Conservation (phyloP, 2,329 filamentous ascomycete genomes). For the Diaporthe citriasiana region DNA sequence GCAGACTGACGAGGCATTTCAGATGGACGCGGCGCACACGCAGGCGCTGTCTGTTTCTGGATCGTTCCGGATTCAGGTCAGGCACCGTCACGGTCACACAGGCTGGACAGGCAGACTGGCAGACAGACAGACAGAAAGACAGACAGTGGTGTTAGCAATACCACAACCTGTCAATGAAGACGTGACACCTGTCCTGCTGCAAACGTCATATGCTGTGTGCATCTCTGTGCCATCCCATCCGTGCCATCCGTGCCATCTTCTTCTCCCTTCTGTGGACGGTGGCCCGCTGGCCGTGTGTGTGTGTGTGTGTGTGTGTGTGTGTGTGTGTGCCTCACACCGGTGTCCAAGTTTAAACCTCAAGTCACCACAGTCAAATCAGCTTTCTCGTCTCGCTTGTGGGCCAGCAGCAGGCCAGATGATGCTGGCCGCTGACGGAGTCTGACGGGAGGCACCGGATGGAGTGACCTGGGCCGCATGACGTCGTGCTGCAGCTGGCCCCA, state of each 20-base stretch:
- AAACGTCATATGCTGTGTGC: constrained; percentile 41
- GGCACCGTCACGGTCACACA: constrained; percentile 19
- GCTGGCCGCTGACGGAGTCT: constrained; percentile 33
- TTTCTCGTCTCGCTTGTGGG: neutral
- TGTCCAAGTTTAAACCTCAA: neutral
- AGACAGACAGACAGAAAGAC: too few species aligned
- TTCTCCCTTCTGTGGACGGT: neutral
- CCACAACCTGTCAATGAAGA: constrained; percentile 34
- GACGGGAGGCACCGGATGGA: constrained; percentile 21
- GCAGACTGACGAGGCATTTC: neutral
- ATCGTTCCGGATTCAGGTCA: constrained; percentile 15
- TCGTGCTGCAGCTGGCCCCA: constrained; percentile 38
- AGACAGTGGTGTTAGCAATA: neutral
- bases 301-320: too few species aligned
- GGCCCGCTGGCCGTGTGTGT: constrained; percentile 15
- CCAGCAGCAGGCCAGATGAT: constrained; percentile 17
- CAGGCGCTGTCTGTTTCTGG: constrained; percentile 19
- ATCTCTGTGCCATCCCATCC: too few species aligned
- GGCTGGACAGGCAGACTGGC: too few species aligned
- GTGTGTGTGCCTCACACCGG: too few species aligned
- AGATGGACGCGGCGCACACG: neutral
- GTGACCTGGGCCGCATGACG: constrained; percentile 41
- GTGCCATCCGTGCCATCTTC: neutral
- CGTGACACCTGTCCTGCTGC: constrained; percentile 42
- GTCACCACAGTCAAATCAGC: constrained; percentile 1